phyloP scores from a whole-genome alignment of 768 basidiomycete genomes.

The Boletus rubropictus region DNA sequence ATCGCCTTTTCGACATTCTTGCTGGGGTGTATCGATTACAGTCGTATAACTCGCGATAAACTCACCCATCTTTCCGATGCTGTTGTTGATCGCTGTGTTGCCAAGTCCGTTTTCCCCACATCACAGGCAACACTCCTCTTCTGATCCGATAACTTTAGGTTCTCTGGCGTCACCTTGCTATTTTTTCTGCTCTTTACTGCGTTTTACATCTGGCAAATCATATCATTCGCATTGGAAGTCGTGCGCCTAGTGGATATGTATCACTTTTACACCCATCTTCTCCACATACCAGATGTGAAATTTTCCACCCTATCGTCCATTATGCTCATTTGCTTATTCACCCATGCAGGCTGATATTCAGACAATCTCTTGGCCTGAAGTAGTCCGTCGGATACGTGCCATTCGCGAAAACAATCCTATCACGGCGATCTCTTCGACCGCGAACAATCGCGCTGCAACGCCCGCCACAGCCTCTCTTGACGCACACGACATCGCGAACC shows the following conservation, averaged over 20 bases:
- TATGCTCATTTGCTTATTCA: slow-evolving; percentile 12
- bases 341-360: slow-evolving; percentile 87
- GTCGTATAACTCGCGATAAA: slow-evolving; percentile 62
- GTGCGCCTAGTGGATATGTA: slow-evolving; percentile 89
- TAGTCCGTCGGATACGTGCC: slow-evolving; percentile 82
- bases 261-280: slow-evolving; percentile 88
- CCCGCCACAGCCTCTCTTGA: slow-evolving; percentile 83
- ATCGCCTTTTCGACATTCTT: slow-evolving; percentile 98
- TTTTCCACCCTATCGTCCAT: not conserved
- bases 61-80: slow-evolving; percentile 71
- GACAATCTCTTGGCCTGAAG: slow-evolving; percentile 94
- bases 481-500: slow-evolving; percentile 96
- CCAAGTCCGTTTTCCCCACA: slow-evolving; percentile 51
- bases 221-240: slow-evolving; percentile 69
- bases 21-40: slow-evolving; percentile 91
- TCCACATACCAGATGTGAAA: slow-evolving; percentile 89
- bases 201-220: slow-evolving; percentile 86
- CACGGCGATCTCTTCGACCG: slow-evolving; percentile 72
- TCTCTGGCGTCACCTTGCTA: slow-evolving; percentile 78
- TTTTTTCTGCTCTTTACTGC: slow-evolving; percentile 80
- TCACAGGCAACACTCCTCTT: not conserved
- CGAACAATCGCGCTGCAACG: slow-evolving; percentile 46
- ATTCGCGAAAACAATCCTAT: slow-evolving; percentile 93
- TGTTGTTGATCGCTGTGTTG: slow-evolving; percentile 76
- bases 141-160: slow-evolving; percentile 41